Conservation (phyloP, 1,284 basidiomycete species). For the Cronartium ribicola region DNA sequence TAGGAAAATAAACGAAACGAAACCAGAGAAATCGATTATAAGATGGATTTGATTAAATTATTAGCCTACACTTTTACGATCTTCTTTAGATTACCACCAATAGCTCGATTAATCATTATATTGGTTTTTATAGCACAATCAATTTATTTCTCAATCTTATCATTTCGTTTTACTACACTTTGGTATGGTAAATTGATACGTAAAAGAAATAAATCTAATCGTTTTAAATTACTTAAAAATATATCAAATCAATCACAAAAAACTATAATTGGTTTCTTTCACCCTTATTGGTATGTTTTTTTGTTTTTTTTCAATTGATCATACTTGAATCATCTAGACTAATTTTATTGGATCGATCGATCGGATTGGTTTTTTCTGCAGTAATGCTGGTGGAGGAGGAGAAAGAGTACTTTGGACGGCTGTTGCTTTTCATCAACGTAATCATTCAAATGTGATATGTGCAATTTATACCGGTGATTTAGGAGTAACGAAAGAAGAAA, state of each 20-base stretch:
- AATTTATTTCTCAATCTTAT: neutral
- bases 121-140: neutral
- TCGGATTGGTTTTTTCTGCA: conserved; percentile 50
- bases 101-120: neutral
- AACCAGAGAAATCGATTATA: no score
- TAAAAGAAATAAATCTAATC: neutral
- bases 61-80: neutral
- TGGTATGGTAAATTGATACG: neutral
- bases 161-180: neutral
- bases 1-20: no score
- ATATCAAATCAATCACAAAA: conserved; percentile 37
- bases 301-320: conserved; percentile 47
- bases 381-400: conserved; percentile 95
- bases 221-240: neutral
- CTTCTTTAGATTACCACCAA: neutral
- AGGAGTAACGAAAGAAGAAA: conserved; percentile 71
- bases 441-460: conserved; percentile 66
- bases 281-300: conserved; percentile 79
- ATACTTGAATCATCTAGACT: conserved; percentile 8
- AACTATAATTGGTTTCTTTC: conserved; percentile 77
- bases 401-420: conserved; percentile 95
- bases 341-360: neutral
- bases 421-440: conserved; percentile 69
- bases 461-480: conserved; percentile 88
- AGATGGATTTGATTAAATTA: neutral